Conservation (phyloP, 345 rosid species). For the Aurinia saxatilis region DNA sequence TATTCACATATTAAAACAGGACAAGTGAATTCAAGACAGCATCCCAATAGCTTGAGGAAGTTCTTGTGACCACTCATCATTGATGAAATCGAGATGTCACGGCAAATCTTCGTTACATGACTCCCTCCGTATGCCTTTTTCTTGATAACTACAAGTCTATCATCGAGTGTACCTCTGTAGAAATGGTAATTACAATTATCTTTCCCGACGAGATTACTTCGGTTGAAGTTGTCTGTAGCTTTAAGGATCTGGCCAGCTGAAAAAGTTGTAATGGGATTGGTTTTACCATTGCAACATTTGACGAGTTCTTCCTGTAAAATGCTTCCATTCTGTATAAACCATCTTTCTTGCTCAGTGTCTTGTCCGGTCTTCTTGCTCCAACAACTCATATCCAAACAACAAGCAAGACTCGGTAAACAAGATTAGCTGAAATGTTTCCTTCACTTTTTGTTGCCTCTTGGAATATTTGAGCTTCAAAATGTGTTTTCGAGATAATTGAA, state of each 20-base stretch:
- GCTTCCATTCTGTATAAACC: background rate
- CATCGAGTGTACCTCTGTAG: background rate
- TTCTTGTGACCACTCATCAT: too few relatives aligned
- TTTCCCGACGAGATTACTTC: background rate
- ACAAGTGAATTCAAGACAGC: constrained; percentile 3
- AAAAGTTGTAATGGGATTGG: too few relatives aligned
- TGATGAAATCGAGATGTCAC: constrained; percentile 3
- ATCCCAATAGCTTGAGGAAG: constrained; percentile 11
- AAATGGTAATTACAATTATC: background rate
- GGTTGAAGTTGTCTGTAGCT: constrained; percentile 5
- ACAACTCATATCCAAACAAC: background rate
- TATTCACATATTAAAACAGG: constrained; percentile 1
- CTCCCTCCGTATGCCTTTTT: constrained; percentile 16
- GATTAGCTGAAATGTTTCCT: too few relatives aligned
- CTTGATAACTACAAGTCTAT: constrained; percentile 7
- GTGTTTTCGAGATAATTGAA: too few relatives aligned
- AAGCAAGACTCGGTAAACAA: too few relatives aligned
- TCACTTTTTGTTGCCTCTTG: too few relatives aligned
- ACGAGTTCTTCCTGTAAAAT: background rate
- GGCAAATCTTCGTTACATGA: constrained; percentile 2
- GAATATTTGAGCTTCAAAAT: too few relatives aligned
- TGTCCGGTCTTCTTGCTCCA: background rate
- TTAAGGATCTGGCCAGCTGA: background rate
- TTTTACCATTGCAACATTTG: background rate
- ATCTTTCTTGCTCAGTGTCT: background rate